phyloP scores from a whole-genome alignment of 495 filamentous ascomycete species.

The Bacidia rubella region DNA sequence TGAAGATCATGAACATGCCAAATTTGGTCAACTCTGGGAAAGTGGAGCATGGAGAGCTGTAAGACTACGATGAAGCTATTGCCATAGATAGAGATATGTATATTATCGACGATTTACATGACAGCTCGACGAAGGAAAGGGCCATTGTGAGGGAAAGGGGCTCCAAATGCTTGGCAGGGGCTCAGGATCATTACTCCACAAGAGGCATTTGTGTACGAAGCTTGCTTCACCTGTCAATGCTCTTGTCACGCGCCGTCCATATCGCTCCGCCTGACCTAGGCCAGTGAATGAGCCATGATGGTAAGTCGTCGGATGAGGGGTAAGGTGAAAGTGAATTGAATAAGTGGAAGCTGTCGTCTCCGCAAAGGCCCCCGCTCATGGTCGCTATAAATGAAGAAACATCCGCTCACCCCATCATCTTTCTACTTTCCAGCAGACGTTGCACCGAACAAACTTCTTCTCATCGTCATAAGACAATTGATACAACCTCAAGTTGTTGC shows the following conservation, averaged over 20 bases:
- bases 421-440: no score
- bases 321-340: no score
- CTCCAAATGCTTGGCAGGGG: background rate
- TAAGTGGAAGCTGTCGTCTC: no score
- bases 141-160: no score
- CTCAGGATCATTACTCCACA: background rate
- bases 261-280: no score
- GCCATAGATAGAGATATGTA: background rate
- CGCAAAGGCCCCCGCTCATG: no score
- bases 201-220: background rate
- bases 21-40: constrained; percentile 25
- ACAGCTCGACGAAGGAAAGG: background rate
- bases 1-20: constrained; percentile 94
- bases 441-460: no score
- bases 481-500: no score
- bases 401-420: no score
- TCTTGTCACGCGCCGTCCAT: background rate
- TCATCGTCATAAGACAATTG: no score
- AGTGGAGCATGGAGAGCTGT: constrained; percentile 29
- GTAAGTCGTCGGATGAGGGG: background rate
- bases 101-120: background rate
- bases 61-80: constrained; percentile 34
- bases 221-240: no score
- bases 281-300: background rate
- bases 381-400: no score